These are phyloP conservation scores for Phytophthora niederhauseri DNA, from an alignment of 352 stramenopile species.

Conservation along the genomic window DNA sequence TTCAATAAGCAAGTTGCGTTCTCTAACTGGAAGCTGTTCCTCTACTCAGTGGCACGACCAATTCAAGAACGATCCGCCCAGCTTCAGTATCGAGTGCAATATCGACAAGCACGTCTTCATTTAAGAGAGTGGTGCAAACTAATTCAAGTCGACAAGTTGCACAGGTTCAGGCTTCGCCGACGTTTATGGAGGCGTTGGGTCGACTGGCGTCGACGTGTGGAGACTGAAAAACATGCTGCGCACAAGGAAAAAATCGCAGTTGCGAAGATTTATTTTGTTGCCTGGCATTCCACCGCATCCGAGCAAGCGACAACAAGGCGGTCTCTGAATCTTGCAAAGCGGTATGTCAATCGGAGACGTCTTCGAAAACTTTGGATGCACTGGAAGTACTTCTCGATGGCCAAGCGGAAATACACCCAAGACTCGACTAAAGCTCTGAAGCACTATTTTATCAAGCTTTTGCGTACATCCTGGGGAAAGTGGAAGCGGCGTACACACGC, in stretches of 20 bases:
- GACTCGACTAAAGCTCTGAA: slow-evolving; percentile 75
- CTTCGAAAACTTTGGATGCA: slow-evolving; percentile 77
- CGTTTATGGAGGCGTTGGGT: slow-evolving; percentile 51
- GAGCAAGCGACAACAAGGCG: slow-evolving; percentile 46
- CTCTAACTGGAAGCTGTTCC: slow-evolving; percentile 60
- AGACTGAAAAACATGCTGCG: slow-evolving; percentile 25
- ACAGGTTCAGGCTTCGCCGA: slow-evolving; percentile 24
- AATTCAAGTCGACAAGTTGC: slow-evolving; percentile 27
- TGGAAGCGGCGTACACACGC: slow-evolving; percentile 51
- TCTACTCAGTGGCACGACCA: slow-evolving; percentile 45
- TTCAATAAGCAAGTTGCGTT: slow-evolving; percentile 35
- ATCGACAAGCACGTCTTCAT: slow-evolving; percentile 2
- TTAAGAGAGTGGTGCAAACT: slow-evolving; percentile 44
- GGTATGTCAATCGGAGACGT: slow-evolving; percentile 64
- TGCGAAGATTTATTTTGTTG: slow-evolving; percentile 41
- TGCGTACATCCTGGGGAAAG: slow-evolving; percentile 54
- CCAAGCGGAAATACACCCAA: slow-evolving; percentile 68
- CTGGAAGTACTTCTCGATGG: slow-evolving; percentile 82
- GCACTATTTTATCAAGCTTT: slow-evolving; percentile 76
- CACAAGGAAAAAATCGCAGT: slow-evolving; percentile 27
- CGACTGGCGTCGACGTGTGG: slow-evolving; percentile 19
- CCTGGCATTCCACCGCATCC: slow-evolving; percentile 47
- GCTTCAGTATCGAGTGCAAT: slow-evolving; percentile 16
- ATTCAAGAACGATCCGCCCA: slow-evolving; percentile 16
- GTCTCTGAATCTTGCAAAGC: slow-evolving; percentile 56